These are phyloP conservation scores for Plantago elongata DNA, from an alignment of 257 asterid genomes.

Conservation along the genomic window DNA sequence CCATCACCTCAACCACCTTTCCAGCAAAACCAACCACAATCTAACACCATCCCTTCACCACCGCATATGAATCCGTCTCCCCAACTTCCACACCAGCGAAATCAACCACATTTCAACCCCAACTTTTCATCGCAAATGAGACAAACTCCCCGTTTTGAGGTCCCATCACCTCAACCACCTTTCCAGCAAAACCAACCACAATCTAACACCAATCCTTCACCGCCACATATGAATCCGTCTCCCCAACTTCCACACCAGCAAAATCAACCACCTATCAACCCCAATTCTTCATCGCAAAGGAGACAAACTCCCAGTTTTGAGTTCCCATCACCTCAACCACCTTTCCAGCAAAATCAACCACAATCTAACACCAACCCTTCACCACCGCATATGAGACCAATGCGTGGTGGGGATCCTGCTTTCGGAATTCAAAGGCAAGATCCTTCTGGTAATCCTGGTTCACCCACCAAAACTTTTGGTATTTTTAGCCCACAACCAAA, in stretches of 20 bases:
- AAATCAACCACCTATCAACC: conserved; percentile 15
- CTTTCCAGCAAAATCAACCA: conserved; percentile 11
- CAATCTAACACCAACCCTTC: neutral
- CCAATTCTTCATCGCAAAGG: neutral
- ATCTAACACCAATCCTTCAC: neutral
- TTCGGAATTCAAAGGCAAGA: conserved; percentile 23
- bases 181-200: conserved; percentile 15
- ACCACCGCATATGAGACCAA: conserved; percentile 1
- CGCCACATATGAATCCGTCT: neutral
- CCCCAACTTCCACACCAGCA: conserved; percentile 3
- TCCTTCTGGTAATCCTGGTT: conserved; percentile 23
- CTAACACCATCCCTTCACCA: too few relatives aligned
- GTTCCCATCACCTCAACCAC: conserved; percentile 7
- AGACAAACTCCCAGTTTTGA: conserved; percentile 14
- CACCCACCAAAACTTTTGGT: conserved; percentile 46
- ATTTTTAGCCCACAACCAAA: conserved; percentile 32
- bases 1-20: conserved; percentile 4
- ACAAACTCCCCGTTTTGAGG: conserved; percentile 16
- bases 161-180: conserved; percentile 6
- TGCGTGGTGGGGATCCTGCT: conserved; percentile 18
- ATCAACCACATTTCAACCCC: conserved; percentile 12
- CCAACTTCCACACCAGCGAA: conserved; percentile 9
- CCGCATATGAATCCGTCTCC: neutral
- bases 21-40: conserved; percentile 16
- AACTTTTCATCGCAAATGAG: neutral